phyloP scores from a whole-genome alignment of 495 filamentous ascomycete genomes.

The Neurospora tetraspora region DNA sequence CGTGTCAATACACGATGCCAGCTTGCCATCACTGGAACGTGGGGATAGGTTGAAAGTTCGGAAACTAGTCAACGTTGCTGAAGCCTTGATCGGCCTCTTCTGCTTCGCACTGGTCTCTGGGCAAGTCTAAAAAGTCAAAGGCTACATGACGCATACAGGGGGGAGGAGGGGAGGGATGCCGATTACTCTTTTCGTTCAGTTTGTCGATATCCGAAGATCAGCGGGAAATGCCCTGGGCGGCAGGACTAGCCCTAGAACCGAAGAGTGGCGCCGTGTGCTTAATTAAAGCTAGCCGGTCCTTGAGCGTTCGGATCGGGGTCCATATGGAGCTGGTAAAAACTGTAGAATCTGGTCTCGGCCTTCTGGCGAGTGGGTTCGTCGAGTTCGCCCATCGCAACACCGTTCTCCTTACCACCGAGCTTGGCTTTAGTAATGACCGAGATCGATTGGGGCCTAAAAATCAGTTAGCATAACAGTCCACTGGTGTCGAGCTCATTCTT shows the following conservation, averaged over 20 bases:
- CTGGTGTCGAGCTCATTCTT: neutral
- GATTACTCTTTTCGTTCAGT: conserved; percentile 7
- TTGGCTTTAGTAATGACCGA: conserved; percentile 30
- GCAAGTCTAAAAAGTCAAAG: neutral
- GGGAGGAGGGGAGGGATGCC: neutral
- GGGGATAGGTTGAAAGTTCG: neutral
- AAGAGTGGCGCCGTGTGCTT: neutral
- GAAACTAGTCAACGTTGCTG: neutral
- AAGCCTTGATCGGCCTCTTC: neutral
- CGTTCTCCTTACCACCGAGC: conserved; percentile 48
- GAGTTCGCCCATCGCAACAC: conserved; percentile 44
- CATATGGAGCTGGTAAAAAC: conserved; percentile 53
- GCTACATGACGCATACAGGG: neutral
- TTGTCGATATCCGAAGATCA: neutral
- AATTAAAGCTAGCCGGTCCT: conserved; percentile 34
- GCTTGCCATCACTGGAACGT: neutral
- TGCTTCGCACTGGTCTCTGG: neutral
- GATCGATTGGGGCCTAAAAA: conserved; percentile 37
- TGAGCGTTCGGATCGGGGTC: conserved; percentile 35
- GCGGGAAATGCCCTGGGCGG: conserved; percentile 6
- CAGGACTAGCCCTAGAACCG: neutral
- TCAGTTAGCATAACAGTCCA: conserved; percentile 2
- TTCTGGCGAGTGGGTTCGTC: conserved; percentile 53
- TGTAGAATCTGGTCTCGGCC: conserved; percentile 54
- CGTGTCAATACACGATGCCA: neutral